A percentile compares a stretch with the other conserved stretches of the same genome.
phyloP scores from a whole-genome alignment of 192 early-diverging fungal genomes.

The Podila minutissima region DNA sequence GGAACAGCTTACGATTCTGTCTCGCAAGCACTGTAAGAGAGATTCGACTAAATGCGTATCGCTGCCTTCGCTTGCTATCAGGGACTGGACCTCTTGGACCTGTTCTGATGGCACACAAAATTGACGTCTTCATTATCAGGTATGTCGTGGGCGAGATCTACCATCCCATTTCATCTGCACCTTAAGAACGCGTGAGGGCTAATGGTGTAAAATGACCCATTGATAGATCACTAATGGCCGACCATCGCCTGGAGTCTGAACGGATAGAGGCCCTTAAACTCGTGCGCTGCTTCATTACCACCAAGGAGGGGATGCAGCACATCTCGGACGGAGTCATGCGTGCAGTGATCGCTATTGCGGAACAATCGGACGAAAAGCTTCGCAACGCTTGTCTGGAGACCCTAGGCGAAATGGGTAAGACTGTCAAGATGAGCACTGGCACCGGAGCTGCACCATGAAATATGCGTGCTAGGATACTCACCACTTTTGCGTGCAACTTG shows the following conservation, averaged over 20 bases:
- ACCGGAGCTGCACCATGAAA: too few relatives aligned
- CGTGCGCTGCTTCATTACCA: slow-evolving; percentile 73
- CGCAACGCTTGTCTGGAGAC: slow-evolving; percentile 80
- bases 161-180: neutral
- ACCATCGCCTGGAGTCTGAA: slow-evolving; percentile 72
- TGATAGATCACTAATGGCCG: slow-evolving; percentile 65
- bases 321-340: slow-evolving; percentile 73
- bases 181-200: too few relatives aligned
- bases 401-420: slow-evolving; percentile 79
- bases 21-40: slow-evolving; percentile 61
- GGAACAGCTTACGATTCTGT: slow-evolving; percentile 56
- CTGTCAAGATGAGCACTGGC: too few relatives aligned
- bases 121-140: slow-evolving; percentile 83
- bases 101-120: slow-evolving; percentile 58
- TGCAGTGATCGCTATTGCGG: slow-evolving; percentile 79
- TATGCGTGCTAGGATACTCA: neutral
- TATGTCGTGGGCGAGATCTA: slow-evolving; percentile 20
- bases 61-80: slow-evolving; percentile 70
- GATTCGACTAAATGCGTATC: slow-evolving; percentile 68
- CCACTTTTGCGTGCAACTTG: neutral
- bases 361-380: slow-evolving; percentile 81
- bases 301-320: slow-evolving; percentile 65
- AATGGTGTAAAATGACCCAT: neutral
- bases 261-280: slow-evolving; percentile 83
- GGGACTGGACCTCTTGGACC: slow-evolving; percentile 51